These are phyloP conservation scores for Boechera stricta DNA, from an alignment of 345 rosid genomes.

Conservation along the genomic window DNA sequence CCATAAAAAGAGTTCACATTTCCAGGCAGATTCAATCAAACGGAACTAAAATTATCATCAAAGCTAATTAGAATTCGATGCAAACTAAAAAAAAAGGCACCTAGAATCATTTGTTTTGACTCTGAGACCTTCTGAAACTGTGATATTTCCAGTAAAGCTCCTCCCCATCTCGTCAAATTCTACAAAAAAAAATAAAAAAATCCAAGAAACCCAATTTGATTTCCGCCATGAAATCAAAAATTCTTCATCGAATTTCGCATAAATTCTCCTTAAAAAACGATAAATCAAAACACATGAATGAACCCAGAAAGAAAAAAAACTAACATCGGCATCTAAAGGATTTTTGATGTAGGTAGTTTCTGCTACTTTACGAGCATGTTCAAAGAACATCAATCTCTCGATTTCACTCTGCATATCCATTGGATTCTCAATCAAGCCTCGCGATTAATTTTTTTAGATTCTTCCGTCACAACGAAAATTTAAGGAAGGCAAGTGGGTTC, in stretches of 20 bases:
- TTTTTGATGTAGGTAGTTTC: constrained; percentile 68
- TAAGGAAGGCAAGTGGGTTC: background rate
- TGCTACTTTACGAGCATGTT: constrained; percentile 80
- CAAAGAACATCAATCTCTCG: constrained; percentile 70
- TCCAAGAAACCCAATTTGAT: background rate
- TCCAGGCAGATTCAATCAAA: too few species aligned
- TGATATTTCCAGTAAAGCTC: constrained; percentile 80
- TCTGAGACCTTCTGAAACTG: constrained; percentile 73
- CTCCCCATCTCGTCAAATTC: constrained; percentile 94
- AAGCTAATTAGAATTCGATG: background rate
- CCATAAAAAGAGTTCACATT: background rate
- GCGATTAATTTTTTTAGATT: background rate
- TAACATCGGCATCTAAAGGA: constrained; percentile 82
- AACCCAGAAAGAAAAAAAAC: constrained; percentile 27
- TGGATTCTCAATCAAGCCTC: constrained; percentile 44
- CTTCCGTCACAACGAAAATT: background rate
- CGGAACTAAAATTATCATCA: too few species aligned
- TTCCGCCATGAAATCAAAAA: background rate
- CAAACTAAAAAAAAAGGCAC: constrained; percentile 38
- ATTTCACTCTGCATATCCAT: constrained; percentile 76
- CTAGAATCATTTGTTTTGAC: constrained; percentile 75
- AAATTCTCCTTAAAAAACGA: background rate
- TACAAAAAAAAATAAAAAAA: constrained; percentile 43
- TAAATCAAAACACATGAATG: background rate
- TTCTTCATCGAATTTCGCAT: background rate